A percentile compares a stretch with the other conserved stretches of the same genome.
phyloP scores from a whole-genome alignment of 805 yeast genomes.

The Candida taoyuanica region DNA sequence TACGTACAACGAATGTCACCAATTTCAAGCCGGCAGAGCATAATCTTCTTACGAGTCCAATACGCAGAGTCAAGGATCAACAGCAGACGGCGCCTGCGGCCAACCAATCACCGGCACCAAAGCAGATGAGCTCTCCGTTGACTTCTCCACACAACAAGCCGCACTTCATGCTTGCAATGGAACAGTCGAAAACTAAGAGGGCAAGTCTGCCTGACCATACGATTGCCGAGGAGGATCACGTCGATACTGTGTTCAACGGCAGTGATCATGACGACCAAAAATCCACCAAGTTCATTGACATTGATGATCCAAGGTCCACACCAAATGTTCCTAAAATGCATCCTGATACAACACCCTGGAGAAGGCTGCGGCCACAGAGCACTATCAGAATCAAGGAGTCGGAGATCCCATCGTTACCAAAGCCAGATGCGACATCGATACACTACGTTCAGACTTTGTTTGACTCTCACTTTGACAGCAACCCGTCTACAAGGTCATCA shows the following conservation, averaged over 20 bases:
- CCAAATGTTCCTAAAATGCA: constrained; percentile 31
- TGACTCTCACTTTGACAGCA: constrained; percentile 12
- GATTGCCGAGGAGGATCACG: constrained; percentile 17
- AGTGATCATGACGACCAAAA: constrained; percentile 9
- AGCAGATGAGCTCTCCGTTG: neutral
- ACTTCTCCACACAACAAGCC: neutral
- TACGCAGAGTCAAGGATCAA: constrained; percentile 12
- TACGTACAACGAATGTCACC: constrained; percentile 20
- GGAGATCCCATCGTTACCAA: constrained; percentile 3
- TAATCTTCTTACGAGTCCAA: constrained; percentile 17
- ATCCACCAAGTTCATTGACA: constrained; percentile 20
- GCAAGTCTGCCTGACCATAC: neutral
- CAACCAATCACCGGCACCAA: neutral
- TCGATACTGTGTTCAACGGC: constrained; percentile 9
- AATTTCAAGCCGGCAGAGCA: constrained; percentile 12
- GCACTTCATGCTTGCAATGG: constrained; percentile 6
- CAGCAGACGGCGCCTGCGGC: neutral
- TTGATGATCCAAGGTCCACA: constrained; percentile 25
- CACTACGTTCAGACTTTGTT: constrained; percentile 24
- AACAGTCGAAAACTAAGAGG: neutral
- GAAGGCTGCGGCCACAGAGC: constrained; percentile 25
- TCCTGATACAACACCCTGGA: constrained; percentile 36
- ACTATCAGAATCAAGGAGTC: constrained; percentile 11
- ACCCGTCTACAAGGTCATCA: constrained; percentile 1
- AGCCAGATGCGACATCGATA: constrained; percentile 9